Base-by-base conservation (phyloP, 2,329 filamentous ascomycete genomes). In the Penicillium sp. region DNA sequence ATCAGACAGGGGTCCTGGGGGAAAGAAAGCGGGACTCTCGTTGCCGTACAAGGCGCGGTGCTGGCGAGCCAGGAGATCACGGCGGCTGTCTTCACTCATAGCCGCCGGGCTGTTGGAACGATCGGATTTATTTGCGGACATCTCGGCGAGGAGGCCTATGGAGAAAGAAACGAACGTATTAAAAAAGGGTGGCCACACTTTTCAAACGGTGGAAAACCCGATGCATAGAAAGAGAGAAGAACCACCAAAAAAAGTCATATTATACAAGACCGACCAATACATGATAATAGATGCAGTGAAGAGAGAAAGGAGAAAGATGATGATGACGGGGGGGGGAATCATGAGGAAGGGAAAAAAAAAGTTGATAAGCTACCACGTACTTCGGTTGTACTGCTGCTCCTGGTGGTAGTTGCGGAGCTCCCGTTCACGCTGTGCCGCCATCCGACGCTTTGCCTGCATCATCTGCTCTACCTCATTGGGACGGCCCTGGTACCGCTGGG, bases 381-480 rank as follows among this genome's bases (percentile, higher is more conserved):
- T 97, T 92, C 94, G 90, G 86, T 98, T 96, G 84, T 96, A 98
- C 88, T 99, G 95, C 88, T 99, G 95, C 88, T 99, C 95, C 83
- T 97, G 96, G 84, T 99, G 95, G 83, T 98, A 97, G 83, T 98
- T 99, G 82, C 95, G 92, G 81, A 99, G 89, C 85, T 99, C 95
- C 82, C 94, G 91, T 86, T 99, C 95, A 82, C 95, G 92, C 84
- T 98, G 95, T 79, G 95, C 95, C 76, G 95, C 95, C 92, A 98
- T 96, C 85, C 94, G 91, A 84, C 95, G 92, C 87, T 98, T 98
- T 75, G 93, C 93, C 88, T 98, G 95, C 86, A 97, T 92, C 88
- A 97, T 92, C 83, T 97, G 93, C 83, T 98, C 95, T 80, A 93
- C 92, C 84, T 98, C 95, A 84, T 86, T 93, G 82, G 86, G 92